A percentile compares a stretch with the other conserved stretches of the same genome.
These are phyloP conservation scores for Fusarium algeriense DNA, from an alignment of 2,329 filamentous ascomycete species.

Conservation along the genomic window DNA sequence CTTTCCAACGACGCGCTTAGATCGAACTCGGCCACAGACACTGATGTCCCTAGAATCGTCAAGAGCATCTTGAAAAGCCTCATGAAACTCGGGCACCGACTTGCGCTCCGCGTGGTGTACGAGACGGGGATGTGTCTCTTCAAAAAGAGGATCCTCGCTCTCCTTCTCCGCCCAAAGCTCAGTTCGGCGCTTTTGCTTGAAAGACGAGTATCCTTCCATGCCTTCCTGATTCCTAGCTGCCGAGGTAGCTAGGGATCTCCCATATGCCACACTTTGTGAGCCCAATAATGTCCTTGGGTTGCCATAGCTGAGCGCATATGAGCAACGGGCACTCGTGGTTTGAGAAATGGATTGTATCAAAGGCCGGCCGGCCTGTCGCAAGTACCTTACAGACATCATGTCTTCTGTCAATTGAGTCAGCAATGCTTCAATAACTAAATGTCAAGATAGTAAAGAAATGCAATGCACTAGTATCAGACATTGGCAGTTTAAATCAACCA, in stretches of 20 bases:
- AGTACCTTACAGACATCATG: conserved; percentile 55
- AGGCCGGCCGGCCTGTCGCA: conserved; percentile 53
- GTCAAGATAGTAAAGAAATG: conserved; percentile 22
- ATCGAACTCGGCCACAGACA: conserved; percentile 75
- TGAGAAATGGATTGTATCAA: conserved; percentile 35
- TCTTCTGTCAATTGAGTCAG: conserved; percentile 46
- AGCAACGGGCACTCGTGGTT: conserved; percentile 27
- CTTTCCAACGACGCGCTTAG: conserved; percentile 77
- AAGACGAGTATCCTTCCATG: conserved; percentile 50
- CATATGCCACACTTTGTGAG: conserved; percentile 3
- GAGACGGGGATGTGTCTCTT: conserved; percentile 54
- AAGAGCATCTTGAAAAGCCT: conserved; percentile 46
- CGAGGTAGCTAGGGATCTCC: conserved; percentile 43
- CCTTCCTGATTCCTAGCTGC: conserved; percentile 33
- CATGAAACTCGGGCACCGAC: conserved; percentile 53
- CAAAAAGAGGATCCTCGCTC: conserved; percentile 52
- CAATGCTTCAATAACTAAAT: conserved; percentile 16
- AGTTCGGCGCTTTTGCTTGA: conserved; percentile 53
- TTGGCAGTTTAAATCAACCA: conserved; percentile 59
- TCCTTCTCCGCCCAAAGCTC: conserved; percentile 51
- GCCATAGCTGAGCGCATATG: conserved; percentile 14
- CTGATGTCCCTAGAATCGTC: conserved; percentile 47
- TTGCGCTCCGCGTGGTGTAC: conserved; percentile 45
- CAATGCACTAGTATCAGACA: conserved; percentile 50
- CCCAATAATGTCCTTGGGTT: conserved; percentile 22